Conservation (phyloP, 2,329 filamentous ascomycete species). For the Fusarium chaquense region DNA sequence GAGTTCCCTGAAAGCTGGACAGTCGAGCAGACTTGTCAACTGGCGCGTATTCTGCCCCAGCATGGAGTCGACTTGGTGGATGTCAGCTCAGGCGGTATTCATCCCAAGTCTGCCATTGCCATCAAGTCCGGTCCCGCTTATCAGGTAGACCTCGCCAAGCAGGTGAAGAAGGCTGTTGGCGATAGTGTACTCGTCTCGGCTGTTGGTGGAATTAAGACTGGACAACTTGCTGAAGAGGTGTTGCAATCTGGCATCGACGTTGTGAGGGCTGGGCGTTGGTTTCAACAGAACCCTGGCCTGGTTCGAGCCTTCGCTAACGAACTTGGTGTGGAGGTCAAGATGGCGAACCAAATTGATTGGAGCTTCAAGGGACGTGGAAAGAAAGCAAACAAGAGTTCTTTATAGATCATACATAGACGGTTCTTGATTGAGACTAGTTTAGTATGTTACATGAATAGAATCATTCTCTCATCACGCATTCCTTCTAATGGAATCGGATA, state of each 20-base stretch:
- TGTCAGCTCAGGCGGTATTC: conserved; percentile 74
- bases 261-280: conserved; percentile 62
- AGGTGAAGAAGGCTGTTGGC: conserved; percentile 77
- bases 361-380: conserved; percentile 58
- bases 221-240: conserved; percentile 60
- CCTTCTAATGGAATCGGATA: too few species aligned
- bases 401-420: background rate
- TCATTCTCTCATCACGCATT: too few species aligned
- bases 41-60: conserved; percentile 73
- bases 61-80: conserved; percentile 81
- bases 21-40: conserved; percentile 69
- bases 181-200: conserved; percentile 63
- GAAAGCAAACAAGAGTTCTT: background rate
- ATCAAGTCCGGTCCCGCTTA: conserved; percentile 63
- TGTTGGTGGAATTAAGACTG: conserved; percentile 62
- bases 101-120: conserved; percentile 68
- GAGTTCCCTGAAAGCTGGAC: conserved; percentile 72
- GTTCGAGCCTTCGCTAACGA: conserved; percentile 67
- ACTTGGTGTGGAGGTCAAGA: conserved; percentile 58
- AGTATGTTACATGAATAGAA: too few species aligned
- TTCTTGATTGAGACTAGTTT: too few species aligned
- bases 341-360: conserved; percentile 67
- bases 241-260: conserved; percentile 62
- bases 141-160: conserved; percentile 76
- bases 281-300: conserved; percentile 69